A percentile compares a stretch with the other conserved stretches of the same genome.
These are phyloP conservation scores for Capsicum rhomboideum DNA, from an alignment of 257 asterid species.

Conservation along the genomic window DNA sequence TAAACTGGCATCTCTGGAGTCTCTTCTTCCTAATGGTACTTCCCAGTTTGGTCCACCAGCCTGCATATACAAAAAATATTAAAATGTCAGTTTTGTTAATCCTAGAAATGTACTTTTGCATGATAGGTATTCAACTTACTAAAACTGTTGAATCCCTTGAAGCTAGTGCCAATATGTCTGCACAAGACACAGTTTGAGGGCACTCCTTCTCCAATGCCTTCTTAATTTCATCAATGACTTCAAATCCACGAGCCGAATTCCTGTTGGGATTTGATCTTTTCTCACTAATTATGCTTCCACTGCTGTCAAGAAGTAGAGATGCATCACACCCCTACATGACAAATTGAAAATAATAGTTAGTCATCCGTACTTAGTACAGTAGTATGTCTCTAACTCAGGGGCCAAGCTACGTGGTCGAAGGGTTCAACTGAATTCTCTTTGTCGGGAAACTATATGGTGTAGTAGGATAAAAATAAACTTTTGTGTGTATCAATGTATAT, in stretches of 20 bases:
- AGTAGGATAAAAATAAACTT: not conserved
- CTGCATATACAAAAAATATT: constrained; percentile 15
- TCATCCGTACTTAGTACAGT: not conserved
- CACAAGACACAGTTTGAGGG: constrained; percentile 82
- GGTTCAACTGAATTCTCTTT: not conserved
- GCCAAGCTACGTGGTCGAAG: not conserved
- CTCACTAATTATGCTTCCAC: constrained; percentile 45
- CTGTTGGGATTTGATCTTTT: constrained; percentile 65
- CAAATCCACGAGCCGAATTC: constrained; percentile 74
- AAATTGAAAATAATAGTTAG: not conserved
- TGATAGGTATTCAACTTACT: constrained; percentile 20
- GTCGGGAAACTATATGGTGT: not conserved
- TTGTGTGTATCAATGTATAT: not conserved
- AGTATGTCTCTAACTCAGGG: not conserved
- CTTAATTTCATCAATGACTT: constrained; percentile 78
- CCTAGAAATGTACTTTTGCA: not conserved
- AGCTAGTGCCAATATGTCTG: constrained; percentile 68
- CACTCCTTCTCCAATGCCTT: constrained; percentile 64
- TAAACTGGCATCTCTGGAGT: constrained; percentile 68
- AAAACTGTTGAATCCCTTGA: constrained; percentile 79
- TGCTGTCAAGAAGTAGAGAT: constrained; percentile 66
- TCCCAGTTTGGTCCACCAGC: constrained; percentile 82
- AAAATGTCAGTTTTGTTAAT: not conserved
- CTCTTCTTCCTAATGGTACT: constrained; percentile 82
- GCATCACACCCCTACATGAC: constrained; percentile 83